phyloP scores from a whole-genome alignment of 2,329 filamentous ascomycete genomes.

The Exophiala spinifera region DNA sequence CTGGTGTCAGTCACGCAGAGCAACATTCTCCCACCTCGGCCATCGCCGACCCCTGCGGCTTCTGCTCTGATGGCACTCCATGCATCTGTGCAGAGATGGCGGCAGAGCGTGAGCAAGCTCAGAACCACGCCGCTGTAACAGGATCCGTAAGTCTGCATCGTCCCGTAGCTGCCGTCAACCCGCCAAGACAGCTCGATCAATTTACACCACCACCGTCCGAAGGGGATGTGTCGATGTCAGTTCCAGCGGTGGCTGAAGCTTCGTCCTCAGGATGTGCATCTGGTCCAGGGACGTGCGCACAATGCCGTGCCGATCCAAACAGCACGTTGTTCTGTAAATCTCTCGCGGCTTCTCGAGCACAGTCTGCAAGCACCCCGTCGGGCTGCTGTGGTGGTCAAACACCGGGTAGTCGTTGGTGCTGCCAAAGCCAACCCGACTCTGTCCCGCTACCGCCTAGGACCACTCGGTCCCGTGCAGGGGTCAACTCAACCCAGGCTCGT shows the following conservation, averaged over 20 bases:
- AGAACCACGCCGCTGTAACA: conserved; percentile 26
- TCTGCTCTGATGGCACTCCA: conserved; percentile 77
- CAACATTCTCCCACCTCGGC: conserved; percentile 35
- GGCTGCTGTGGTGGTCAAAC: conserved; percentile 65
- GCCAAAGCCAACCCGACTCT: conserved; percentile 28
- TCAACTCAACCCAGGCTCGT: conserved; percentile 22
- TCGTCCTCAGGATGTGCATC: conserved; percentile 48
- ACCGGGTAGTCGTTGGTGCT: conserved; percentile 20
- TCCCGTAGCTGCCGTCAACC: not conserved
- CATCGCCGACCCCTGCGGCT: conserved; percentile 70
- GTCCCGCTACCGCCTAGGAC: conserved; percentile 20
- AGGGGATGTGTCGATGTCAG: conserved; percentile 56
- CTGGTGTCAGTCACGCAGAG: conserved; percentile 53
- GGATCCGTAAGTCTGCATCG: conserved; percentile 30
- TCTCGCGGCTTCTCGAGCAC: conserved; percentile 60
- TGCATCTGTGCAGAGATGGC: conserved; percentile 74
- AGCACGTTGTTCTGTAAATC: conserved; percentile 81
- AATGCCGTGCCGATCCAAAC: conserved; percentile 73
- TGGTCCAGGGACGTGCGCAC: conserved; percentile 73
- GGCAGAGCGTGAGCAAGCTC: conserved; percentile 37
- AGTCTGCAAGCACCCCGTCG: conserved; percentile 44
- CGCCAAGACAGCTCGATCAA: conserved; percentile 36
- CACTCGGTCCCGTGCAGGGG: conserved; percentile 28
- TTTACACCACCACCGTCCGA: conserved; percentile 55
- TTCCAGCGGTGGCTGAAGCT: conserved; percentile 29